A percentile compares a stretch with the other conserved stretches of the same genome.
These are phyloP conservation scores for Diplotaxis tenuifolia DNA, from an alignment of 345 rosid genomes.

Conservation along the genomic window DNA sequence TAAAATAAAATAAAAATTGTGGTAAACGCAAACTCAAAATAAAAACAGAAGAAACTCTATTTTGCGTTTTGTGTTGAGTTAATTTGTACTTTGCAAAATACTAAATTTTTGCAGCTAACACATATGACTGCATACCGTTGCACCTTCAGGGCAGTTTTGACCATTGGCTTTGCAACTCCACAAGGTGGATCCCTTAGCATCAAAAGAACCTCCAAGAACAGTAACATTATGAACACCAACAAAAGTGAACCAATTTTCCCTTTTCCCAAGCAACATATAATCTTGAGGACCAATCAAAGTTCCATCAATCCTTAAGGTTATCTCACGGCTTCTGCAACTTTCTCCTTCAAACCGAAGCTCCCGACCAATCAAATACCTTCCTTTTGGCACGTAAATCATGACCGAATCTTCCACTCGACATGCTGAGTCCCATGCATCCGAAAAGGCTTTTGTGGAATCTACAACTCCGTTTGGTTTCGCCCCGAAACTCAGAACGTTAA, in stretches of 20 bases:
- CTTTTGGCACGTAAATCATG: constrained; percentile 42
- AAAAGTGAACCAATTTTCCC: constrained; percentile 49
- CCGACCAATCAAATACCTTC: constrained; percentile 45
- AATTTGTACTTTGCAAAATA: neutral
- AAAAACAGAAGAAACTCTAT: neutral
- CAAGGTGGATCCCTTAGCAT: constrained; percentile 55
- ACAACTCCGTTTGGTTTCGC: constrained; percentile 45
- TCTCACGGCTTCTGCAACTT: constrained; percentile 39
- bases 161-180: constrained; percentile 54
- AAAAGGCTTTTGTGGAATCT: constrained; percentile 47
- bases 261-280: constrained; percentile 41
- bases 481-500: constrained; percentile 44
- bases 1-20: neutral
- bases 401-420: constrained; percentile 34
- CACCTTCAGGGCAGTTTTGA: constrained; percentile 48
- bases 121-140: constrained; percentile 49
- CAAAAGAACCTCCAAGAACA: constrained; percentile 50
- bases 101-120: neutral
- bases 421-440: constrained; percentile 49
- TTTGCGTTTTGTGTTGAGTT: neutral
- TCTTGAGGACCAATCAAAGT: constrained; percentile 50
- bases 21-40: neutral
- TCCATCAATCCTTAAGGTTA: constrained; percentile 48
- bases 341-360: constrained; percentile 43
- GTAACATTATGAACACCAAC: constrained; percentile 44